Evolutionary conservation across 192 early-diverging fungal species (phyloP).

Genomic region (Geranomyces michiganensis): DNA sequence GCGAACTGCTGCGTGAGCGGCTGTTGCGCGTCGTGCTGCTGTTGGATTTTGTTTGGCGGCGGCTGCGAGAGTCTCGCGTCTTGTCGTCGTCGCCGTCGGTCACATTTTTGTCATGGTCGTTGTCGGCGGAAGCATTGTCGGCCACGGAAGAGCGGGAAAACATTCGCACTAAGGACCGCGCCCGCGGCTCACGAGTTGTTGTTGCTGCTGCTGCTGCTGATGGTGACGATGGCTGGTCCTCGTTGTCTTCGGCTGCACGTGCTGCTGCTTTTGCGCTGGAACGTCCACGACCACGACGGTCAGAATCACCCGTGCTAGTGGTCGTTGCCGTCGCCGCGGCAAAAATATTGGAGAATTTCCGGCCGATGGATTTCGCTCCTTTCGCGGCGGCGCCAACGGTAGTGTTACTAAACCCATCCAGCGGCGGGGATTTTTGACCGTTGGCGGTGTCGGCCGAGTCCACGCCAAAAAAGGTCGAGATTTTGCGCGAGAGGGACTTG

Average conservation of each 20-base stretch:
- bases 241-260: too few species aligned
- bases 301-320: not conserved
- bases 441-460: not conserved
- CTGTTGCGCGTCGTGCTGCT: not conserved
- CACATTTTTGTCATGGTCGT: too few species aligned
- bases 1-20: conserved; percentile 2
- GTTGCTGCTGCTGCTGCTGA: not conserved
- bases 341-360: not conserved
- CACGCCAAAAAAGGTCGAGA: conserved; percentile 8
- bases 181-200: not conserved
- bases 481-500: conserved; percentile 3
- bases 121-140: not conserved
- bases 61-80: not conserved
- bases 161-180: conserved; percentile 4
- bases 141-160: conserved; percentile 8
- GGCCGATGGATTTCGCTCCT: not conserved
- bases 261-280: not conserved
- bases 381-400: not conserved
- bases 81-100: not conserved
- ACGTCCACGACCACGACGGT: conserved; percentile 1
- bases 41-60: conserved; percentile 10
- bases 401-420: too few species aligned
- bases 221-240: not conserved
- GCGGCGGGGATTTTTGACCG: not conserved
- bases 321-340: not conserved